Base-by-base conservation (phyloP, 225 moss, liverwort and hornwort genomes). In the Polytrichum formosum region DNA sequence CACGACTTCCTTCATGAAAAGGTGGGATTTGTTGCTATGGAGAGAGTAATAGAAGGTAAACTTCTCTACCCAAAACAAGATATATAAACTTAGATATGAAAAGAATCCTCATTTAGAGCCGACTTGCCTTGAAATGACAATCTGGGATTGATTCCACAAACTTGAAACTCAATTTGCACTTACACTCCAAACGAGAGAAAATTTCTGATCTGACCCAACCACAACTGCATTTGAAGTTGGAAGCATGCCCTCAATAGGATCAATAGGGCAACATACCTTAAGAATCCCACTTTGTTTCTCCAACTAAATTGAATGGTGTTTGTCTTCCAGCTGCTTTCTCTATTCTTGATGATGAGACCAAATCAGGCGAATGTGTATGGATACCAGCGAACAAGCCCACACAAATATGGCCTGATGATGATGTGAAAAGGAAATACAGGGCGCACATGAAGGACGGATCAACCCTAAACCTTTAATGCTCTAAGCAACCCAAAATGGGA, bases 31-130 rank as follows among this genome's bases (percentile, higher is more conserved):
- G 54, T 92, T 13, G 66, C 87, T 27, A 82, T 96, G 64, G 89
- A 91, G 37, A 69, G 67, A 53, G 26, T 90, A 29, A 1, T 93
- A 46, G 81, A 93, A 90, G 96, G 93, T 86, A 73, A 77, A 63
- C 53, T 53, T 60, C 64, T 28, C 53, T 61, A 33, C 28, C 22
- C 5, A 26, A 0, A 26, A 26, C 26, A 26, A 26, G 26, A 1
- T 26, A 26, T 26, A 26, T 26, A 26, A 26, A 26, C 26, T 26
- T 26, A 26, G 1, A 26, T 26, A 26, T 26, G 26, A 26, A 26
- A 26, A 26, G 1, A 26, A 1, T 1, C 26, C 26, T 26, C 26
- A 26, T 26, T 26, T 1, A 26, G 1, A 26, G 26, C 26, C 26
- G 26, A 26, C 1, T 26, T 26, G 26, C 26, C 26, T 30, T 30